These are phyloP conservation scores for Tolypocladium album DNA, from an alignment of 2,329 filamentous ascomycete genomes.

Conservation along the genomic window DNA sequence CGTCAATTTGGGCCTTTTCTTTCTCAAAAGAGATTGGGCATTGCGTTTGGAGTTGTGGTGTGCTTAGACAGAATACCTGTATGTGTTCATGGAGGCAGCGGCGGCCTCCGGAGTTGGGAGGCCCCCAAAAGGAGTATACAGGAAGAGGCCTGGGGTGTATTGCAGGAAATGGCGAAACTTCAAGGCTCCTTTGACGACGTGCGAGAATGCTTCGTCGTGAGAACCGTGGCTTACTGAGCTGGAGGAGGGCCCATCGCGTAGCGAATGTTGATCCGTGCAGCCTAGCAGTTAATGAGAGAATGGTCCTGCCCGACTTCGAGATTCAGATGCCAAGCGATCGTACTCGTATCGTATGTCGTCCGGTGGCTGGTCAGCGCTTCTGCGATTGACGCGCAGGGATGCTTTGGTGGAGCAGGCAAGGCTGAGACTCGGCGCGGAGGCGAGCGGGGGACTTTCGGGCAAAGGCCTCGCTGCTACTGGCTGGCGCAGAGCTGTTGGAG, in stretches of 20 bases:
- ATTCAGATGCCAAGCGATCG: no score
- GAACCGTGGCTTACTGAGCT: neutral
- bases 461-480: conserved; percentile 1
- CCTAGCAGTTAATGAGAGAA: no score
- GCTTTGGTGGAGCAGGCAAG: neutral
- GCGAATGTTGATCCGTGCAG: no score
- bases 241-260: no score
- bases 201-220: no score
- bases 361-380: neutral
- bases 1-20: neutral
- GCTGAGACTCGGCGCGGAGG: neutral
- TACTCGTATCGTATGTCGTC: no score
- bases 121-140: no score
- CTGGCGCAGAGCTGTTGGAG: neutral
- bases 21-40: neutral
- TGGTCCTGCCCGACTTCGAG: no score
- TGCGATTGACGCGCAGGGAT: neutral
- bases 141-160: neutral
- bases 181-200: neutral
- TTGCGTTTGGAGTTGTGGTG: neutral
- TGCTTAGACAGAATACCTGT: neutral
- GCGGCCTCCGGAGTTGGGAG: neutral
- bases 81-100: neutral
- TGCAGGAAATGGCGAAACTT: neutral
- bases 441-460: neutral